Evolutionary conservation across 2,329 filamentous ascomycete genomes (phyloP).

Genomic region (Fusarium algeriense): DNA sequence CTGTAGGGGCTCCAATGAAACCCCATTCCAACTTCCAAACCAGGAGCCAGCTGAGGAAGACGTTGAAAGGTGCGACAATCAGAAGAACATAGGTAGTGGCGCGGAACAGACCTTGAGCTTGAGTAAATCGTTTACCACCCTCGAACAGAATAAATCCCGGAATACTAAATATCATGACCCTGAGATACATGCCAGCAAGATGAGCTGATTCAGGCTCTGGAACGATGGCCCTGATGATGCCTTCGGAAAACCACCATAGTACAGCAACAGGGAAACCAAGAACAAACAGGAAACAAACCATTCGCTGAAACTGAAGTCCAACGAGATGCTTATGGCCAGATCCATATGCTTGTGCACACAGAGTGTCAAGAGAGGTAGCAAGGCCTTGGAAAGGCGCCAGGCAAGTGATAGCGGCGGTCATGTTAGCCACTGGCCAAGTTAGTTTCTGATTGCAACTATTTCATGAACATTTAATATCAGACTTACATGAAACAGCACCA

Average conservation of each 20-base stretch:
- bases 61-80: slow-evolving; percentile 81
- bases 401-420: slow-evolving; percentile 84
- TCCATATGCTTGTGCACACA: slow-evolving; percentile 94
- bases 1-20: slow-evolving; percentile 85
- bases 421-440: slow-evolving; percentile 62
- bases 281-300: slow-evolving; percentile 80
- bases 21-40: slow-evolving; percentile 78
- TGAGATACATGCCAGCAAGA: slow-evolving; percentile 79
- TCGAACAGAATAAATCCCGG: slow-evolving; percentile 84
- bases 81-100: slow-evolving; percentile 83
- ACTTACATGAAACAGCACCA: slow-evolving; percentile 59
- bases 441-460: slow-evolving; percentile 6
- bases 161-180: slow-evolving; percentile 77
- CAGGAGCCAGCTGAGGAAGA: slow-evolving; percentile 81
- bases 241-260: slow-evolving; percentile 77
- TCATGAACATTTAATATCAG: background rate
- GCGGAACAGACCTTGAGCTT: slow-evolving; percentile 84
- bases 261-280: slow-evolving; percentile 79
- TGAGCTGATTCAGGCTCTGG: slow-evolving; percentile 70
- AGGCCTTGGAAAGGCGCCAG: slow-evolving; percentile 86
- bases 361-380: slow-evolving; percentile 89
- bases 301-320: slow-evolving; percentile 83
- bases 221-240: slow-evolving; percentile 66
- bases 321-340: slow-evolving; percentile 91
- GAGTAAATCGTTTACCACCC: slow-evolving; percentile 82